Evolutionary conservation across 495 filamentous ascomycete genomes (phyloP), one percentile per base, ranked within the genome.

Genomic region (Apiosordaria backusii): DNA sequence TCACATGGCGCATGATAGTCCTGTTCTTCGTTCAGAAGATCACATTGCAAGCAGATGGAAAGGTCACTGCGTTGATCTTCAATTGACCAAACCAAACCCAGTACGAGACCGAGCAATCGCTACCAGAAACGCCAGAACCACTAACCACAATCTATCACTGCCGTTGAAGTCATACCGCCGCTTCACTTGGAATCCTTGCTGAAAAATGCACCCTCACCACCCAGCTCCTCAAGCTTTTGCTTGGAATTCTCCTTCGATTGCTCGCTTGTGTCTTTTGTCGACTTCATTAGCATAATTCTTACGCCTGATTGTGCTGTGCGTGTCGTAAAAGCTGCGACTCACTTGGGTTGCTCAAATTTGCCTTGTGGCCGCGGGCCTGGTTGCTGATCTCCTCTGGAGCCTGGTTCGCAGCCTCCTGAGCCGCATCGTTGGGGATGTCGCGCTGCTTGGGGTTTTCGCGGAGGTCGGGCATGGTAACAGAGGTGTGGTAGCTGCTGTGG

Each of bases 191-290:
- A 45, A 45, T 67, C 26, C 63, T 71, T 71, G 67, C 70, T 71
- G 26, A 71, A 66, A 50, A 64, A 64, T 61, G 70, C 61, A 67
- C 68, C 60, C 68, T 66, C 25, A 1, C 70, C 70, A 13, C 70
- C 70, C 16, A 71, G 70, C 10, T 68, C 64, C 64, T 67, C 58
- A 2, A 71, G 40, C 27, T 64, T 62, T 1, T 52, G 50, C 58
- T 68, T 62, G 40, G 67, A 69, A 58, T 67, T 62, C 64, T 67
- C 18, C 59, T 69, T 71, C 23, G 70, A 68, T 16, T 57, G 7
- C 10, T 69, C 67, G 64, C 70, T 69, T 5, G 70, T 71, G 62
- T 71, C 69, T 71, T 18, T 55, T 25, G n/a, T 22, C 13, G 26
- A 4, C 19, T 24, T 40, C 62, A 24, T 22, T 52, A 26, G 27